phyloP scores from a whole-genome alignment of 1,284 basidiomycete species.

The Ustilago tritici region DNA sequence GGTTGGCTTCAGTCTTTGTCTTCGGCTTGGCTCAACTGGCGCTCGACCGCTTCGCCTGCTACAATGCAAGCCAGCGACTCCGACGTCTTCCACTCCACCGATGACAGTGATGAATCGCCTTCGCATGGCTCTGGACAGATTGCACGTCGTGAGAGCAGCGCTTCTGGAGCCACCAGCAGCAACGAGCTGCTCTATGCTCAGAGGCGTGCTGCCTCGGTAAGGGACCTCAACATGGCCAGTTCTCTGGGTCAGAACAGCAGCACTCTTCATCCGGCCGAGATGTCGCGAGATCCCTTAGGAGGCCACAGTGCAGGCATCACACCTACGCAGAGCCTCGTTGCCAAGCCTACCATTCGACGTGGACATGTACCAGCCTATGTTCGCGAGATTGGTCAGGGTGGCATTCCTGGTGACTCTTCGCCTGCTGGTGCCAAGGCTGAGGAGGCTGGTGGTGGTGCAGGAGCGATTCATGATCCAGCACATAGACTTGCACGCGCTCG shows the following conservation, averaged over 20 bases:
- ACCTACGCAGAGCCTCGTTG: constrained; percentile 53
- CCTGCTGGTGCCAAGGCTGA: constrained; percentile 17
- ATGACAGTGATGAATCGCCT: constrained; percentile 45
- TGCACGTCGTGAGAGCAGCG: constrained; percentile 35
- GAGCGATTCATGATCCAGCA: constrained; percentile 9
- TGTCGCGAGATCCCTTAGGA: constrained; percentile 14
- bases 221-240: constrained; percentile 19
- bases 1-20: constrained; percentile 56
- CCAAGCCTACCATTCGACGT: constrained; percentile 56
- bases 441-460: background rate
- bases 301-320: constrained; percentile 48
- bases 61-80: constrained; percentile 38
- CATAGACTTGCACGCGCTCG: constrained; percentile 26
- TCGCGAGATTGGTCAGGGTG: constrained; percentile 58
- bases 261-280: constrained; percentile 12
- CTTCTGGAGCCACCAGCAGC: constrained; percentile 33
- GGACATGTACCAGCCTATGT: constrained; percentile 61
- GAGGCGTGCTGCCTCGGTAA: constrained; percentile 33
- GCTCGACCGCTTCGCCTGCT: constrained; percentile 39
- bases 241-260: constrained; percentile 24
- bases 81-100: constrained; percentile 33
- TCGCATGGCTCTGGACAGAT: constrained; percentile 14
- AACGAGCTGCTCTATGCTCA: constrained; percentile 28
- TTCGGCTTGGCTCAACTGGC: constrained; percentile 53
- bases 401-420: constrained; percentile 55